A percentile compares a stretch with the other conserved stretches of the same genome.
phyloP scores from a whole-genome alignment of 2,329 filamentous ascomycete species.

The Huntiella moniliformis region DNA sequence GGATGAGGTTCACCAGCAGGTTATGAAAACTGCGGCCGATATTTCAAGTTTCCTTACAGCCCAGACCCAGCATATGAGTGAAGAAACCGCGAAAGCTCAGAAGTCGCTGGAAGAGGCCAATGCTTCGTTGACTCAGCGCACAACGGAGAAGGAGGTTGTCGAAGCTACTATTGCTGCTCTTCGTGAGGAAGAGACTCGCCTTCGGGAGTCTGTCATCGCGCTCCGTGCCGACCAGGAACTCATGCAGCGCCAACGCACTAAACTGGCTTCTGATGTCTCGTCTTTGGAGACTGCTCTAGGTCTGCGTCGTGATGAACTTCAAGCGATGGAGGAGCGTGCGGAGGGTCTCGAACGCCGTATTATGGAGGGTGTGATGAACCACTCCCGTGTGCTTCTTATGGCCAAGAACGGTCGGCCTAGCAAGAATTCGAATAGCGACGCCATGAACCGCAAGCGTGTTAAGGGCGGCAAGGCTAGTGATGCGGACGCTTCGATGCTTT shows the following conservation, averaged over 20 bases:
- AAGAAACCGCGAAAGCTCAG: constrained; percentile 63
- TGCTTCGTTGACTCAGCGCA: constrained; percentile 60
- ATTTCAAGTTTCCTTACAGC: constrained; percentile 63
- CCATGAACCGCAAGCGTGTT: constrained; percentile 40
- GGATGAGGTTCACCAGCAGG: constrained; percentile 54
- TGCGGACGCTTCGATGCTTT: constrained; percentile 2
- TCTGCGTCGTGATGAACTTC: constrained; percentile 76
- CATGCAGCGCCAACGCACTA: constrained; percentile 57
- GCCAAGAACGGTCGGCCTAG: constrained; percentile 36
- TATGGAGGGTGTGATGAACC: constrained; percentile 86
- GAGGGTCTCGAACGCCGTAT: constrained; percentile 83
- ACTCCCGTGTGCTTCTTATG: constrained; percentile 79
- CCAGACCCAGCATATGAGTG: constrained; percentile 55
- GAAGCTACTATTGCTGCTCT: constrained; percentile 34
- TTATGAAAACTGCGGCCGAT: constrained; percentile 66
- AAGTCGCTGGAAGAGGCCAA: constrained; percentile 63
- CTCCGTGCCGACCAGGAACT: constrained; percentile 55
- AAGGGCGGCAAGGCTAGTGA: constrained; percentile 20
- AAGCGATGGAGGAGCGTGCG: constrained; percentile 75
- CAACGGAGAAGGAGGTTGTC: constrained; percentile 44
- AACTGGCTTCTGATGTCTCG: constrained; percentile 68
- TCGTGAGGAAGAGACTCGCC: constrained; percentile 31
- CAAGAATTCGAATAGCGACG: constrained; percentile 28
- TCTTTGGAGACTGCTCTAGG: constrained; percentile 78
- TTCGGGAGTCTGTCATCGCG: constrained; percentile 35